Evolutionary conservation across 108 stramenopile species (phyloP), one percentile per base, ranked within the genome.

Genomic region (Discostella pseudostelligera): DNA sequence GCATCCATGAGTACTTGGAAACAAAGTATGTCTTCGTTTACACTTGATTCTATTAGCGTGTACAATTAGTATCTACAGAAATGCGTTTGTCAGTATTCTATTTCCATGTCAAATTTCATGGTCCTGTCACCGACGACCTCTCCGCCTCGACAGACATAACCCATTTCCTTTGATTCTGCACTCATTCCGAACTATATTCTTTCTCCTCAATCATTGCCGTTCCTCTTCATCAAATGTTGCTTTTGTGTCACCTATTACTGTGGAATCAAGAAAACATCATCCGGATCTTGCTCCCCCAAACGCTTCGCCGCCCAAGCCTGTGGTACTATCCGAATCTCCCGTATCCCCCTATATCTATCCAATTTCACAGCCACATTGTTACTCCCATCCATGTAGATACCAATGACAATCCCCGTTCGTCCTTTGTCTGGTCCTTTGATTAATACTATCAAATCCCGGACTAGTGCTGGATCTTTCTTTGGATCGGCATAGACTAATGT

Each of bases 1-100:
- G 97, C 7, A 72, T 98, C 7, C 85, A 86, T 8, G 96, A 97
- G 73, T 99, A 97, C 79, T 55, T 95, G 22, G 97, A 97, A 49
- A 89, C 82, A 2, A 99, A 99, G 67, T 93, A 91, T 61, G 65
- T 97, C 7, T 92, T 84, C 69, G 60, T 91, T 47, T 88, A 90
- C 47, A 37, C 68, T 9, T 83, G 70, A 72, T 56, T 32, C 5
- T n/a, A n/a, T 32, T 32, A 5, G 32, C 32, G 32, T 32, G 3
- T 32, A 32, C n/a, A n/a, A n/a, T n/a, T n/a, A n/a, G n/a, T n/a
- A n/a, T n/a, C n/a, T n/a, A n/a, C n/a, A n/a, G n/a, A n/a, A n/a
- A n/a, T n/a, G n/a, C n/a, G n/a, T n/a, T n/a, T n/a, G n/a, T n/a
- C n/a, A n/a, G n/a, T n/a, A n/a, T n/a, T n/a, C n/a, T n/a, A n/a